These are phyloP conservation scores for Populus hybrid DNA, from an alignment of 441 rosid genomes.

Conservation along the genomic window DNA sequence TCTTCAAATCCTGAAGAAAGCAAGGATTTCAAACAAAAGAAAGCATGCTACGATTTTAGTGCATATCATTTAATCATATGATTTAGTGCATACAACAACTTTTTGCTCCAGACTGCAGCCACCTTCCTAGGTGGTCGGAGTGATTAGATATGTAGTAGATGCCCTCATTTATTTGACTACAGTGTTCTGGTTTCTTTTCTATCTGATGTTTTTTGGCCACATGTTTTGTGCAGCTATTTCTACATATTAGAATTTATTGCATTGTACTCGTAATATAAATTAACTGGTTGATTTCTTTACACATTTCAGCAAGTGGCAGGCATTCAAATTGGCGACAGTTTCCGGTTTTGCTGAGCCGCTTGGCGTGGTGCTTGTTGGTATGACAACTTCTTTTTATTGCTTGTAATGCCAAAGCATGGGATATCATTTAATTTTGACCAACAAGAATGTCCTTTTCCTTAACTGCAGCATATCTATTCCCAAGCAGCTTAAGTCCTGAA, in stretches of 20 bases:
- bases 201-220: not conserved
- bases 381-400: constrained; percentile 19
- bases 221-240: not conserved
- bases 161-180: not conserved
- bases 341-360: constrained; percentile 98
- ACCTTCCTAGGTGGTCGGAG: not conserved
- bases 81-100: not conserved
- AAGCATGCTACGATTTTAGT: not conserved
- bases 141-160: not conserved
- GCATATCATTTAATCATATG: not conserved
- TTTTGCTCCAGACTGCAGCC: not conserved
- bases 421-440: not conserved
- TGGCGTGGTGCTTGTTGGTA: constrained; percentile 91
- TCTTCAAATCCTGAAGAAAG: not conserved
- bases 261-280: not conserved
- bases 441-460: constrained; percentile 9
- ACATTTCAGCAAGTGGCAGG: constrained; percentile 96
- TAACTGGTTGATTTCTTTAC: constrained; percentile 17
- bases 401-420: not conserved
- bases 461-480: constrained; percentile 87
- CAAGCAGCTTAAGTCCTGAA: constrained; percentile 90
- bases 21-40: not conserved
- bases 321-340: constrained; percentile 92
- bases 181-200: not conserved
- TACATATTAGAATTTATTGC: not conserved